Evolutionary conservation across 129 eudicot species (phyloP).

Genomic region (Artemisia annua): DNA sequence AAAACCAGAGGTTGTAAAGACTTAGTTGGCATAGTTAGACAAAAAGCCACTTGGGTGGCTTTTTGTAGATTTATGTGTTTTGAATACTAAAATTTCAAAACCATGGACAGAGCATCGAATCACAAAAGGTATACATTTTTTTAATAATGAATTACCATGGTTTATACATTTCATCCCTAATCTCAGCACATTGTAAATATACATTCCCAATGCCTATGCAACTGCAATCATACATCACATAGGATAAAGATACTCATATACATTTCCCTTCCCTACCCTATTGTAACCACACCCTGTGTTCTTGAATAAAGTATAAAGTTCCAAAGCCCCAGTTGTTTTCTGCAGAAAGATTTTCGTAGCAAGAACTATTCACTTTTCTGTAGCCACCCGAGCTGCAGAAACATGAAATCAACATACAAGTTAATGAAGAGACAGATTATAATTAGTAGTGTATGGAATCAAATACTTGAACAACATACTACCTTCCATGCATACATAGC

Average conservation of each 20-base stretch:
- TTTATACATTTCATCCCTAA: background rate
- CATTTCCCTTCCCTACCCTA: slow-evolving; percentile 34
- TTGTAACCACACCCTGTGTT: slow-evolving; percentile 15
- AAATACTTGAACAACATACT: slow-evolving; percentile 13
- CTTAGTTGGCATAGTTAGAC: background rate
- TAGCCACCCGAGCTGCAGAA: slow-evolving; percentile 57
- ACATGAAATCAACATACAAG: background rate
- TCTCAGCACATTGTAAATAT: slow-evolving; percentile 5
- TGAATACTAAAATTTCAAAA: no score
- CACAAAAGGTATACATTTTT: slow-evolving; percentile 2
- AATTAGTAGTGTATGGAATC: background rate
- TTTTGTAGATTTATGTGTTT: no score
- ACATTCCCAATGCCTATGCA: slow-evolving; percentile 22
- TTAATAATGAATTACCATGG: background rate
- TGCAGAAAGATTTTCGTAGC: slow-evolving; percentile 7
- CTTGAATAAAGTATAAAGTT: slow-evolving; percentile 8
- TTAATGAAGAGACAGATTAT: background rate
- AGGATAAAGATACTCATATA: slow-evolving; percentile 19
- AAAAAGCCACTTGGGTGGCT: no score
- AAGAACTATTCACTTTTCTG: slow-evolving; percentile 35
- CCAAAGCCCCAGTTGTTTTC: slow-evolving; percentile 13
- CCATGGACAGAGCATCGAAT: background rate
- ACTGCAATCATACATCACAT: slow-evolving; percentile 10
- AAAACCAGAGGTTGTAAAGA: background rate
- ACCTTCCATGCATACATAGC: slow-evolving; percentile 99